Evolutionary conservation across 805 yeast species (phyloP), one percentile per base, ranked within the genome.

Genomic region (Sungouiozyma ichnusensis): DNA sequence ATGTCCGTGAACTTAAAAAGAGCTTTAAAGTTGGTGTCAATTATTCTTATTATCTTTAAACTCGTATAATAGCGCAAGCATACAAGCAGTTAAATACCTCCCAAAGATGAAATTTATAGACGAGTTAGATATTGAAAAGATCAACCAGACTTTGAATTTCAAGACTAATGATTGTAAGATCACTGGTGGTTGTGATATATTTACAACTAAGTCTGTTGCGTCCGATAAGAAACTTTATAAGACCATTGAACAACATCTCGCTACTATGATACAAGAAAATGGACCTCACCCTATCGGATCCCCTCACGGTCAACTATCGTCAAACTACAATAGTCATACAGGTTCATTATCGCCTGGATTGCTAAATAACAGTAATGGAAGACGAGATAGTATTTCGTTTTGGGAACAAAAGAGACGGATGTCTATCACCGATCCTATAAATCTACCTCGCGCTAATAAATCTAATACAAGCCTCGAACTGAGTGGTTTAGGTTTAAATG

Each of bases 171-270:
- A 83, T 51, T 76, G 83, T 54, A 80, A 73, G 51, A 77, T 92
- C 33, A 74, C 76, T 43, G 97, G 97, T 11, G 87, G 94, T 19
- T 81, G 95, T 58, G 98, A 92, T 57, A 72, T 92, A 38, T 92
- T 86, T 57, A 85, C 97, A 1, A 92, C 98, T 2, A 92, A 90
- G 55, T 87, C 96, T 1, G 85, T 88, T 18, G 85, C 92, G 1
- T 73, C 90, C 1, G 98, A 92, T 62, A 74, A 87, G 51, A 88
- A 88, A 62, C 72, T 90, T 20, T 86, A 84, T 68, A 85, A 86
- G 61, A 78, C 88, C 0, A 78, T 92, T 35, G 97, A 87, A 58
- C 77, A 81, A 50, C 90, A 85, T 54, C 71, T 85, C 44, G 83
- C 81, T 46, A 60, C 71, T 8, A 60, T 71, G 19, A 54, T 69